Conservation (phyloP, 257 asterid genomes). For the Fraxinus americana region DNA sequence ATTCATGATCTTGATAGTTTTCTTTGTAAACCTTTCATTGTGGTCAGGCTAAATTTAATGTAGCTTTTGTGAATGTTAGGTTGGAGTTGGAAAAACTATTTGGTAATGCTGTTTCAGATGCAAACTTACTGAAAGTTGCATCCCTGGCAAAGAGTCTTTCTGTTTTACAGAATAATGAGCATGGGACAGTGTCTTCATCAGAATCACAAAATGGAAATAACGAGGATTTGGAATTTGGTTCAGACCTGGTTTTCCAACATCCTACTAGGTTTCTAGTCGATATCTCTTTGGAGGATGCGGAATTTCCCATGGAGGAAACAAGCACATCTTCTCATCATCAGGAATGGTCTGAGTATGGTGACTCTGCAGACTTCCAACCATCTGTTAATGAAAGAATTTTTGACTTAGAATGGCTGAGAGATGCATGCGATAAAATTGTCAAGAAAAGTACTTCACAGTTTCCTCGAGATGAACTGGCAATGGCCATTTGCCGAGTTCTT, state of each 20-base stretch:
- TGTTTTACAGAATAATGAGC: constrained; percentile 51
- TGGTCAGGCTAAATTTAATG: background rate
- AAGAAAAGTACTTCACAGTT: constrained; percentile 74
- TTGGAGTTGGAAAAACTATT: constrained; percentile 73
- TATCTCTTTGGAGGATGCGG: constrained; percentile 55
- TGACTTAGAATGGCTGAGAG: constrained; percentile 86
- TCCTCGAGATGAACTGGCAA: constrained; percentile 92
- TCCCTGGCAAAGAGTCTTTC: constrained; percentile 65
- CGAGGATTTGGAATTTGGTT: constrained; percentile 79
- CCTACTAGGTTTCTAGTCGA: constrained; percentile 86
- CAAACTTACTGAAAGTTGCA: constrained; percentile 58
- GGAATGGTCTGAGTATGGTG: constrained; percentile 45
- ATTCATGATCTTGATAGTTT: background rate
- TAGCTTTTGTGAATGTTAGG: constrained; percentile 44
- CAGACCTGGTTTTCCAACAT: constrained; percentile 69
- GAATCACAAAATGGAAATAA: constrained; percentile 42
- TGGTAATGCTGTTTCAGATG: constrained; percentile 59
- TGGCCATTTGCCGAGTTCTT: constrained; percentile 91
- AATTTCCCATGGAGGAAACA: constrained; percentile 46
- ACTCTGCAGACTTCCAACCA: constrained; percentile 37
- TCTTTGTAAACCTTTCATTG: background rate
- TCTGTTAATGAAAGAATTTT: constrained; percentile 44
- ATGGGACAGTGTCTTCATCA: constrained; percentile 35
- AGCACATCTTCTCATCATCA: constrained; percentile 39
- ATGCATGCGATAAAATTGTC: constrained; percentile 77